Percentiles rank a stretch among this genome's conserved stretches.
phyloP scores from a whole-genome alignment of 108 stramenopile species.

The Skeletonema marinoi region DNA sequence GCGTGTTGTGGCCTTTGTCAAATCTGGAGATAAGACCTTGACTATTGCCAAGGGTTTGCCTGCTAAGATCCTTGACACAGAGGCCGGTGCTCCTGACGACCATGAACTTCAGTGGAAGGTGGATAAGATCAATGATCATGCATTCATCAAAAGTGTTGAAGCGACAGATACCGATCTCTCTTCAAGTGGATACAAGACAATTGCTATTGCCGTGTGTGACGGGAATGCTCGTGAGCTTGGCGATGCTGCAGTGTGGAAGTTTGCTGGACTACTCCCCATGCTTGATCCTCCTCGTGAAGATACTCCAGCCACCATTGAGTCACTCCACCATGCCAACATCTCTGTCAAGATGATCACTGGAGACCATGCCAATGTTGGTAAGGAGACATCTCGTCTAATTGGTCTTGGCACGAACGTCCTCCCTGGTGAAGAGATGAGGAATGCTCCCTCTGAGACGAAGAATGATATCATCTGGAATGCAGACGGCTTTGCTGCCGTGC shows the following conservation, averaged over 20 bases:
- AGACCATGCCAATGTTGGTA: constrained; percentile 73
- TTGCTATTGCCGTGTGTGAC: constrained; percentile 60
- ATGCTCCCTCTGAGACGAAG: constrained; percentile 40
- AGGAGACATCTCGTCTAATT: constrained; percentile 65
- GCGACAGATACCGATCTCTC: constrained; percentile 40
- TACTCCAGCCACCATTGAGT: constrained; percentile 72
- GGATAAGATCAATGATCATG: constrained; percentile 26
- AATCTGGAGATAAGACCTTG: constrained; percentile 22
- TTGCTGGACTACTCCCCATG: constrained; percentile 86
- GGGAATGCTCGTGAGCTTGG: constrained; percentile 57
- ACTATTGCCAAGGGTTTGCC: constrained; percentile 81
- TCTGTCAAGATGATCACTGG: constrained; percentile 90
- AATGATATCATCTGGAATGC: constrained; percentile 62
- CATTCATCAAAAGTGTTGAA: constrained; percentile 25
- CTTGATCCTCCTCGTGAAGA: constrained; percentile 84
- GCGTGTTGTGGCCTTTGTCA: constrained; percentile 65
- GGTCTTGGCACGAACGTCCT: constrained; percentile 59
- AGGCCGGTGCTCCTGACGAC: constrained; percentile 62
- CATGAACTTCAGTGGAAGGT: constrained; percentile 81
- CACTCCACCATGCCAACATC: constrained; percentile 70
- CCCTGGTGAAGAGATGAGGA: constrained; percentile 50
- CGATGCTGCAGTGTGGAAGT: constrained; percentile 53
- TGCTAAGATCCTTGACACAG: constrained; percentile 74
- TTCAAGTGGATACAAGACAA: constrained; percentile 73
- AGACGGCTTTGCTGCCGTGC: constrained; percentile 80